Conservation (phyloP, 495 filamentous ascomycete species). For the Aspergillus funiculosus region DNA sequence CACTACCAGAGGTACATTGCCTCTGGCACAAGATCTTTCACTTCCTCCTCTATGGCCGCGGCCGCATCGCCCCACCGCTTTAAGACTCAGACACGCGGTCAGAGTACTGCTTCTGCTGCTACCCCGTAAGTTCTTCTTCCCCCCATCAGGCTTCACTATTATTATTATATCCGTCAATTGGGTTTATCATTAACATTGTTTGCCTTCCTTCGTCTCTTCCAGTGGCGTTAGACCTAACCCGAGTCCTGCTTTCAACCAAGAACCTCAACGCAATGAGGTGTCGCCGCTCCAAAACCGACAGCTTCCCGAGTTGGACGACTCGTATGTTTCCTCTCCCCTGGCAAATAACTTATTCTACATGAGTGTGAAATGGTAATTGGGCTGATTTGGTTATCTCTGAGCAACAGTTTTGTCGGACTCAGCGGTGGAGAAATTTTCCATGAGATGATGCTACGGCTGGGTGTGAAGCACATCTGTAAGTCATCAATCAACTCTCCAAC, state of each 20-base stretch:
- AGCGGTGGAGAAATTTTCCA: constrained; percentile 97
- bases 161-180: background rate
- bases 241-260: constrained; percentile 68
- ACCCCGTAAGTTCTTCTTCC: constrained; percentile 35
- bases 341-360: too few species aligned
- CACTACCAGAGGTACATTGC: constrained; percentile 38
- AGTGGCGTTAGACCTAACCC: constrained; percentile 51
- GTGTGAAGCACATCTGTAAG: constrained; percentile 87
- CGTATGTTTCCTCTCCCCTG: constrained; percentile 33
- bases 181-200: constrained; percentile 12
- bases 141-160: background rate
- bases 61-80: constrained; percentile 44
- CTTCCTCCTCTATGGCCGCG: constrained; percentile 36
- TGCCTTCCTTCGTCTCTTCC: background rate
- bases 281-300: constrained; percentile 61
- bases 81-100: constrained; percentile 40
- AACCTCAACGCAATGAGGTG: constrained; percentile 54
- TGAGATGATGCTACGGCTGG: constrained; percentile 95
- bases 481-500: constrained; percentile 23
- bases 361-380: too few species aligned
- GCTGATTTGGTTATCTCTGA: constrained; percentile 12
- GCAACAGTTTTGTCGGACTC: constrained; percentile 78
- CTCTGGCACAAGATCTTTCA: constrained; percentile 38
- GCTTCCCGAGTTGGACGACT: constrained; percentile 66
- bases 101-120: constrained; percentile 46